These are phyloP conservation scores for Colletotrichum sp. DNA, from an alignment of 2,329 filamentous ascomycete species.

Conservation along the genomic window DNA sequence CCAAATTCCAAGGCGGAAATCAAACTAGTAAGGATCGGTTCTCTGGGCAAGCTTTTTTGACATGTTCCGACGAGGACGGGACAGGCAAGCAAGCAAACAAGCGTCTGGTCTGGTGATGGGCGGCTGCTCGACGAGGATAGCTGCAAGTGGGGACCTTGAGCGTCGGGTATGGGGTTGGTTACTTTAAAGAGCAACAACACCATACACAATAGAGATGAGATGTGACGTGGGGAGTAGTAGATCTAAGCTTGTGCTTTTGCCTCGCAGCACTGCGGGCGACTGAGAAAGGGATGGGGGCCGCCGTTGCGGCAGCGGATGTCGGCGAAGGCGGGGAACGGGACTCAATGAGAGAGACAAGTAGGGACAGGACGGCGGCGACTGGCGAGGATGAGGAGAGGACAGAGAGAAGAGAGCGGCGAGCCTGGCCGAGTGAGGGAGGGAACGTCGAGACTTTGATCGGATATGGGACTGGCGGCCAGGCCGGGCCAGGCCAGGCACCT, in stretches of 20 bases:
- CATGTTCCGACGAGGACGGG: constrained; percentile 10
- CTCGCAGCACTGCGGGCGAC: background rate
- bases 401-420: constrained; percentile 13
- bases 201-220: constrained; percentile 8
- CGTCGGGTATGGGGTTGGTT: constrained; percentile 15
- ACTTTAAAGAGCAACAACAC: constrained; percentile 17
- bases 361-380: background rate
- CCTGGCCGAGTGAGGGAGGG: constrained; percentile 13
- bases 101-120: background rate
- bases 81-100: constrained; percentile 1
- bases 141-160: constrained; percentile 16
- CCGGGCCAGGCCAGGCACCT: constrained; percentile 1
- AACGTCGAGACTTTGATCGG: constrained; percentile 20
- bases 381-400: constrained; percentile 6
- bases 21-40: constrained; percentile 16
- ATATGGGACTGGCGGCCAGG: constrained; percentile 15
- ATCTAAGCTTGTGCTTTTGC: constrained; percentile 1
- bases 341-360: constrained; percentile 10
- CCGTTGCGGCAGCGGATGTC: constrained; percentile 12
- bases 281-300: background rate
- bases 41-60: constrained; percentile 9
- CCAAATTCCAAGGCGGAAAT: background rate
- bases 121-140: constrained; percentile 1
- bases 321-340: constrained; percentile 11
- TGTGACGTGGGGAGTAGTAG: constrained; percentile 11